phyloP scores from a whole-genome alignment of 139 green algal species.

The Chlamydomonas sp. region DNA sequence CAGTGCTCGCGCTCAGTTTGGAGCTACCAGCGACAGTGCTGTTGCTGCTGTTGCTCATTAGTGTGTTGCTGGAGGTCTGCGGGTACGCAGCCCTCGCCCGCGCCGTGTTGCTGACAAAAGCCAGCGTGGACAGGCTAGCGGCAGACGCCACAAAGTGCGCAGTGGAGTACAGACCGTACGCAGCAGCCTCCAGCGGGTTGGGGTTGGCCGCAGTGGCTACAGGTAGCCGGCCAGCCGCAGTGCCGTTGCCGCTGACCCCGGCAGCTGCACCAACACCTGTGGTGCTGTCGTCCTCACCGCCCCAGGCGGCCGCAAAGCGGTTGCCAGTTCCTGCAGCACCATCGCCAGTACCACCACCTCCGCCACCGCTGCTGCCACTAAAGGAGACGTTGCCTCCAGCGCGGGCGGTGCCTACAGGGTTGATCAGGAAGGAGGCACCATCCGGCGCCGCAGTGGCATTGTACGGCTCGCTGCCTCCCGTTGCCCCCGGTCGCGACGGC shows the following conservation, averaged over 20 bases:
- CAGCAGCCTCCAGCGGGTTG: neutral
- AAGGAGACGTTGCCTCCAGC: neutral
- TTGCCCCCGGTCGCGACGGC: neutral
- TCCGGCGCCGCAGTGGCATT: neutral
- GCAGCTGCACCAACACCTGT: neutral
- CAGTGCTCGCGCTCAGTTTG: too few species aligned
- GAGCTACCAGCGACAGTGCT: too few species aligned
- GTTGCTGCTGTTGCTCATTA: too few species aligned
- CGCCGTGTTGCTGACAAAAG: neutral
- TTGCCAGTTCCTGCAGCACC: too few species aligned
- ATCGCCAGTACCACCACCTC: too few species aligned
- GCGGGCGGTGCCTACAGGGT: too few species aligned
- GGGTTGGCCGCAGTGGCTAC: too few species aligned
- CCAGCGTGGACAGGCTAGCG: neutral
- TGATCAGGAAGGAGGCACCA: neutral
- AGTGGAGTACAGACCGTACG: slow-evolving; percentile 15
- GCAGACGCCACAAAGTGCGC: neutral
- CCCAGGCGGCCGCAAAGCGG: too few species aligned
- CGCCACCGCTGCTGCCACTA: neutral
- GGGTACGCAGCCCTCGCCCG: neutral
- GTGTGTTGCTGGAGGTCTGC: too few species aligned
- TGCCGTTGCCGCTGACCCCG: too few species aligned
- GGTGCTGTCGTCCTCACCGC: too few species aligned
- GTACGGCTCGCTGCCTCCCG: neutral
- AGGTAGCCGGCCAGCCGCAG: too few species aligned